Percentiles rank a stretch among this genome's conserved stretches.
These are phyloP conservation scores for Lachancea lanzarotensis DNA, from an alignment of 805 yeast species.

Conservation along the genomic window DNA sequence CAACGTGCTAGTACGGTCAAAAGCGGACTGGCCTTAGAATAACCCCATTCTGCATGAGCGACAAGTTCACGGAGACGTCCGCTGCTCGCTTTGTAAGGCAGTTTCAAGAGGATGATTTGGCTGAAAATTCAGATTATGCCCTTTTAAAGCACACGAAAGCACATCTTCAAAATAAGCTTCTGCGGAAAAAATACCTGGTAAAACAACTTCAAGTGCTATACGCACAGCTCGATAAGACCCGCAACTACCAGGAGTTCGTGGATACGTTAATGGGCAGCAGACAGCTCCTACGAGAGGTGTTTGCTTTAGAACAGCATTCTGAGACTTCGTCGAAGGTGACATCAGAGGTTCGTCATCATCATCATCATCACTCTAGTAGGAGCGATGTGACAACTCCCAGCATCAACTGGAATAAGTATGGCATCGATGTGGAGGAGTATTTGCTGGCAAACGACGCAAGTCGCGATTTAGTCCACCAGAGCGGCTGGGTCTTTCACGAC, in stretches of 20 bases:
- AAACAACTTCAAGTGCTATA: constrained; percentile 24
- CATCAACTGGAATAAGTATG: constrained; percentile 25
- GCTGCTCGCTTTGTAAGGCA: constrained; percentile 11
- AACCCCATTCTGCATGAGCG: constrained; percentile 3
- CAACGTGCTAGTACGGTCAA: neutral
- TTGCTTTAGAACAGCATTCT: constrained; percentile 21
- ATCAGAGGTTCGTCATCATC: neutral
- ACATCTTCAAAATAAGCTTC: constrained; percentile 18
- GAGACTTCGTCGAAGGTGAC: neutral
- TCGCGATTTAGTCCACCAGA: constrained; percentile 7
- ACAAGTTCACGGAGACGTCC: neutral
- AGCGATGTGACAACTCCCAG: constrained; percentile 5
- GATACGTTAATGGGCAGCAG: constrained; percentile 24
- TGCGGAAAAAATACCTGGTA: constrained; percentile 17
- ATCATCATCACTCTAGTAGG: constrained; percentile 5
- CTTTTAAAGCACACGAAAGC: constrained; percentile 18
- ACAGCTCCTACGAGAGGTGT: constrained; percentile 24
- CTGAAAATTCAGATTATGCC: constrained; percentile 20
- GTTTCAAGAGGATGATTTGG: constrained; percentile 22
- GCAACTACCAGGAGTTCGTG: constrained; percentile 28
- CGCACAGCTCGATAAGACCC: constrained; percentile 23
- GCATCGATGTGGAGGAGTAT: constrained; percentile 23
- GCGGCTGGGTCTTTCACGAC: constrained; percentile 11
- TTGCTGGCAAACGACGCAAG: constrained; percentile 4
- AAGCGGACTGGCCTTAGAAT: neutral